phyloP scores from a whole-genome alignment of 2,329 filamentous ascomycete species.

The Monilinia vaccinii-corymbosi region DNA sequence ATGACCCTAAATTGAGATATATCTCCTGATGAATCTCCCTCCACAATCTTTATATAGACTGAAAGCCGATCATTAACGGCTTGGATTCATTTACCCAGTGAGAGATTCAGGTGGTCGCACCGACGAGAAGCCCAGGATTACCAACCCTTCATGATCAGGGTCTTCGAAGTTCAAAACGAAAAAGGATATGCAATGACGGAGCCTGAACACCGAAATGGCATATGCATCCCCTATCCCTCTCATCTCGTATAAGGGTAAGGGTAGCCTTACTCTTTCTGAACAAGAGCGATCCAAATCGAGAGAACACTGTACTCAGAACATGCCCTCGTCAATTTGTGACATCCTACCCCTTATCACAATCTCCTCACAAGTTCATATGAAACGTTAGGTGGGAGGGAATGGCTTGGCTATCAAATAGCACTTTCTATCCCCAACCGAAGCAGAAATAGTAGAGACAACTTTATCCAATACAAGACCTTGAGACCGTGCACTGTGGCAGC shows the following conservation, averaged over 20 bases:
- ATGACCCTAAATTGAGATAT: neutral
- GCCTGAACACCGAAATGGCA: neutral
- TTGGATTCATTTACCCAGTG: neutral
- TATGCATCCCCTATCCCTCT: neutral
- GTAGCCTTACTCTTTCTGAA: neutral
- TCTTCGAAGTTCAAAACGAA: neutral
- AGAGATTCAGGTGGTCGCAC: neutral
- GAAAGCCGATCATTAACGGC: conserved; percentile 6
- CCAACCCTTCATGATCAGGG: no score
- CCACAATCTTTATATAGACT: neutral
- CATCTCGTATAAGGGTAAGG: no score
- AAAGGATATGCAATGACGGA: neutral
- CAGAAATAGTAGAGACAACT: neutral
- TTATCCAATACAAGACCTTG: neutral
- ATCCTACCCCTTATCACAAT: neutral
- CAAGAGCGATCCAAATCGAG: neutral
- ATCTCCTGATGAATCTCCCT: neutral
- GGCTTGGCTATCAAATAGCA: neutral
- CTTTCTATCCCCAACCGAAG: neutral
- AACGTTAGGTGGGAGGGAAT: neutral
- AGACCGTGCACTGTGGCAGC: neutral
- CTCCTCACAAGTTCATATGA: neutral
- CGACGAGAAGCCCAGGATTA: neutral
- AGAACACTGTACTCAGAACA: neutral
- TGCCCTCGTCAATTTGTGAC: neutral